Base-by-base conservation (phyloP, 305 asterid genomes). In the Fraxinus floribunda region DNA sequence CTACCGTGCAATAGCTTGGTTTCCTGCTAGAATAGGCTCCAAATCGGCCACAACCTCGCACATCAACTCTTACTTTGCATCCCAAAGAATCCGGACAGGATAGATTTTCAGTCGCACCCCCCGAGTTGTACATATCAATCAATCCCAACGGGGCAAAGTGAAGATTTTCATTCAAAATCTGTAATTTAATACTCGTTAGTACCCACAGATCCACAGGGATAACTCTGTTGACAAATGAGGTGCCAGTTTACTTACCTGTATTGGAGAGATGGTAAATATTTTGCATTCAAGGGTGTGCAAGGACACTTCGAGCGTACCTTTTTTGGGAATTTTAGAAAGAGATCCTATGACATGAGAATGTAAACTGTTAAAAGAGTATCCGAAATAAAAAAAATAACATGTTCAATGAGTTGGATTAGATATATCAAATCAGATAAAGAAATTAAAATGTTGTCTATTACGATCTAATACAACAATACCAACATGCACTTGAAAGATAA, bases 1-100 rank as follows among this genome's bases (percentile, higher is more conserved):
- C 86, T 11, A 89, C 88, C 11, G 77, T 68, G 78, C 92, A 89
- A 35, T 8, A 22, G 44, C 15, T 75, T 11, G 91, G 92, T 79
- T 87, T 88, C 80, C 52, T 78, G 75, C 86, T 86, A 13, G 89
- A 89, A 75, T 89, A 90, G 38, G 87, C 91, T 20, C 90, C 93
- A 77, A 87, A 87, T 29, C 88, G 89, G 26, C 93, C 91, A 84
- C 89, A 88, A 4, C 92, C 93, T 3, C 89, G 81, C 2, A 85
- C 91, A 46, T 77, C 73, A 0, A 86, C 46, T 35, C 77, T 79
- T 26, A 85, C 57, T 10, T 22, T 52, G 64, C 77, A 32, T 35
- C 75, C 84, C 5, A 81, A 80, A 22, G 83, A 22, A 26, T 81
- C 88, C 1, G 26, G 1, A 57, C 78, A 82, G 15, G 77, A 78